These are phyloP conservation scores for Cyclotella kingstonii DNA, from an alignment of 108 stramenopile species.

Conservation along the genomic window DNA sequence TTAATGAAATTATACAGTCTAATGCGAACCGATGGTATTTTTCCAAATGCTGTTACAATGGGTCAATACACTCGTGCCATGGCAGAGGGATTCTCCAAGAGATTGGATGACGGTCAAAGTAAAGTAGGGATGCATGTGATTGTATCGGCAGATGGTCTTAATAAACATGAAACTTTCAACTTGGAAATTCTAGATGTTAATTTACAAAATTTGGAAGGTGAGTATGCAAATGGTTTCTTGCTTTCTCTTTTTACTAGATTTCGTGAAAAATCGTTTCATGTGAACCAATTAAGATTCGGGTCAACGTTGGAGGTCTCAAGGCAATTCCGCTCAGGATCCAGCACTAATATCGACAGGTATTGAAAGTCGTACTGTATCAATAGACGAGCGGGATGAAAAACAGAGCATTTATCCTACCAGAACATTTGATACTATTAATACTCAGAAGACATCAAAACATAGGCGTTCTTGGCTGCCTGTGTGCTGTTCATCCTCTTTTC, in stretches of 20 bases:
- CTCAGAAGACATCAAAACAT: constrained; percentile 20
- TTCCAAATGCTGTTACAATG: constrained; percentile 81
- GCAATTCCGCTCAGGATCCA: not conserved
- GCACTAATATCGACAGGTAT: not conserved
- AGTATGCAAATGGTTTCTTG: too few species aligned
- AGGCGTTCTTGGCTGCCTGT: constrained; percentile 69
- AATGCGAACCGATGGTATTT: constrained; percentile 78
- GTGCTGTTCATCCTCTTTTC: constrained; percentile 68
- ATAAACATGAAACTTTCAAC: constrained; percentile 11
- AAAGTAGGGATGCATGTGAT: constrained; percentile 34
- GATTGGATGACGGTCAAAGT: constrained; percentile 23
- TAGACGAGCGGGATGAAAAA: constrained; percentile 7
- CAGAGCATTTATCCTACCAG: constrained; percentile 21
- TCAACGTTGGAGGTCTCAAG: constrained; percentile 57
- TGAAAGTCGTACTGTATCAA: constrained; percentile 2
- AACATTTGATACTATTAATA: constrained; percentile 38
- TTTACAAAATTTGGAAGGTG: constrained; percentile 23
- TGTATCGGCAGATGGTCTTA: constrained; percentile 9
- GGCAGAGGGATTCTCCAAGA: constrained; percentile 86
- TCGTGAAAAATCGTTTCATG: too few species aligned
- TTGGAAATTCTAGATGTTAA: constrained; percentile 60
- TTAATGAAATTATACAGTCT: constrained; percentile 77
- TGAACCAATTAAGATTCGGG: constrained; percentile 76
- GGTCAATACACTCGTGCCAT: constrained; percentile 84
- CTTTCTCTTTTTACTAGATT: too few species aligned